phyloP scores from a whole-genome alignment of 306 rosid species.

The Astragalus glycyphyllos region DNA sequence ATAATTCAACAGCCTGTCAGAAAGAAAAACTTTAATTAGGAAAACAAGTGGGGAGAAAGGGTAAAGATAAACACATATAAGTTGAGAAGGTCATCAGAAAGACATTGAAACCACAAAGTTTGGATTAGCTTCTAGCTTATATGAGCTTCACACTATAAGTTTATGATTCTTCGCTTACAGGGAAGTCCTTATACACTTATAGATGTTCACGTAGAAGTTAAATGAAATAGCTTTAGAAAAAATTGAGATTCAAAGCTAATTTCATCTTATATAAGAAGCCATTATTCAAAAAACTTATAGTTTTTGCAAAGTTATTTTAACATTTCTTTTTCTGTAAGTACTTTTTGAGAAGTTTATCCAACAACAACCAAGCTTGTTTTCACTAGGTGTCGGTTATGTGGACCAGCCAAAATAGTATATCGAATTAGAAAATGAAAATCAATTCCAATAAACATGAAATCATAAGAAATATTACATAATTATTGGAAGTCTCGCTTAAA shows the following conservation, averaged over 20 bases:
- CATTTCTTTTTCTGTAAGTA: neutral
- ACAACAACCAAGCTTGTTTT: no score
- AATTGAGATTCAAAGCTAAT: neutral
- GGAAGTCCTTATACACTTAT: neutral
- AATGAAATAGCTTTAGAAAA: neutral
- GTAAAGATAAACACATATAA: no score
- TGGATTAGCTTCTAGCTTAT: no score
- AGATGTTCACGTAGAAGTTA: neutral
- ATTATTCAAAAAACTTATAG: neutral
- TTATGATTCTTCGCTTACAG: no score
- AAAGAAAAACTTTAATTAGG: neutral
- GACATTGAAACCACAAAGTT: constrained; percentile 4
- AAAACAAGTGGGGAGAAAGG: constrained; percentile 11
- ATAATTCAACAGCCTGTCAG: constrained; percentile 73
- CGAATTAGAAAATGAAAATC: constrained; percentile 10
- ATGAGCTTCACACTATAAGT: no score
- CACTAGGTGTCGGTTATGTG: no score
- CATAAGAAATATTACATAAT: neutral
- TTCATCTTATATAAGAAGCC: neutral
- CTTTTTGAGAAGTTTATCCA: neutral
- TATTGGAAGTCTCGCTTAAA: constrained; percentile 18
- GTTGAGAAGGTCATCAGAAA: constrained; percentile 32
- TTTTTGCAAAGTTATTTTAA: neutral
- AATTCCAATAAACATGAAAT: neutral
- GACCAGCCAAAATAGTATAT: neutral